These are phyloP conservation scores for Hemisphaericaspora subhashii DNA, from an alignment of 1,139 yeast species.

Conservation along the genomic window DNA sequence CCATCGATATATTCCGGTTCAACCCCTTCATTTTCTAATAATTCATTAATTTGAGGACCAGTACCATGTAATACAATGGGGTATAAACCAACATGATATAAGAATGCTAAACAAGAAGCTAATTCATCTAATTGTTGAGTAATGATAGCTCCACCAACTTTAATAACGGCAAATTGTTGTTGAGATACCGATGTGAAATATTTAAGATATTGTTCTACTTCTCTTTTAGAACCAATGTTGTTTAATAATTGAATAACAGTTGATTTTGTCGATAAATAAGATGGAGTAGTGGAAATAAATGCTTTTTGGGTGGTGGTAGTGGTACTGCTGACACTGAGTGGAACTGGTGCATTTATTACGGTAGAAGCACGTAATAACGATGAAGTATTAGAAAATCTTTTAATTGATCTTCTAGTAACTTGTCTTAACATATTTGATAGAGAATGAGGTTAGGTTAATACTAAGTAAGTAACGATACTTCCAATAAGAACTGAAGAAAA, in stretches of 20 bases:
- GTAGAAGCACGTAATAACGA: background rate
- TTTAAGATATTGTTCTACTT: slow-evolving; percentile 94
- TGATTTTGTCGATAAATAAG: slow-evolving; percentile 67
- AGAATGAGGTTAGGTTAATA: background rate
- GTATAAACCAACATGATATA: slow-evolving; percentile 95
- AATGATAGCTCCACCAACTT: slow-evolving; percentile 98
- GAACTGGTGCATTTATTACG: slow-evolving; percentile 1
- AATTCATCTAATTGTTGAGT: slow-evolving; percentile 90
- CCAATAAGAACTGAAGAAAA: too few relatives aligned
- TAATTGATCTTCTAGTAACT: slow-evolving; percentile 13
- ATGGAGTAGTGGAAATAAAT: slow-evolving; percentile 8
- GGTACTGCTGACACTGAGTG: slow-evolving; percentile 3
- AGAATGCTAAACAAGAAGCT: slow-evolving; percentile 92
- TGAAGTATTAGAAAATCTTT: slow-evolving; percentile 6
- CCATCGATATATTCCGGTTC: slow-evolving; percentile 97
- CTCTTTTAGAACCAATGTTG: slow-evolving; percentile 95
- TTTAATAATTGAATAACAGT: slow-evolving; percentile 93
- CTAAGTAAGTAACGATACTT: too few relatives aligned
- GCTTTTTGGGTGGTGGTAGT: background rate
- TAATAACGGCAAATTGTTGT: slow-evolving; percentile 97
- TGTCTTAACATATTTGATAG: slow-evolving; percentile 18
- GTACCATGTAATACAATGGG: slow-evolving; percentile 98
- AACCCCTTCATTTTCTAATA: slow-evolving; percentile 89
- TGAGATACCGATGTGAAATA: slow-evolving; percentile 94
- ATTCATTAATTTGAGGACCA: slow-evolving; percentile 96